Conservation (phyloP, 2,329 filamentous ascomycete genomes). For the Beauveria australis region DNA sequence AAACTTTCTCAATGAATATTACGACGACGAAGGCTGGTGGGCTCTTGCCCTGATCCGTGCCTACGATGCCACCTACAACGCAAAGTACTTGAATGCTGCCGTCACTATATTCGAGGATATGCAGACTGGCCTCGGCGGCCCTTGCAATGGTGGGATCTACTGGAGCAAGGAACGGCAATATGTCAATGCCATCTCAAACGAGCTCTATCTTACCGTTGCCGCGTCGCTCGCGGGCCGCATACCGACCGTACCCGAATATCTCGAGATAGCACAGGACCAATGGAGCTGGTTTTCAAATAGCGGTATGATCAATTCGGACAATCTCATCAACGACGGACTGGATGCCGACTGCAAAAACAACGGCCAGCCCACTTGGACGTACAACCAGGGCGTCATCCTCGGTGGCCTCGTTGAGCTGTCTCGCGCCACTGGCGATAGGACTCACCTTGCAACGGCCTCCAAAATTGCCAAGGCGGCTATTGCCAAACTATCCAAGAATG, state of each 20-base stretch:
- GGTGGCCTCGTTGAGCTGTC: constrained; percentile 46
- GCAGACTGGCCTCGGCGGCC: constrained; percentile 36
- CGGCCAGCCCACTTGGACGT: constrained; percentile 40
- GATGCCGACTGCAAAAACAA: constrained; percentile 42
- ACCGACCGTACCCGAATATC: constrained; percentile 29
- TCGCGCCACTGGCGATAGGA: constrained; percentile 32
- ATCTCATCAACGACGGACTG: constrained; percentile 48
- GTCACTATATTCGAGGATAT: constrained; percentile 49
- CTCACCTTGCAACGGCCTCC: constrained; percentile 34
- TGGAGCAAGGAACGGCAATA: constrained; percentile 45
- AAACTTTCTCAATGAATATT: constrained; percentile 44
- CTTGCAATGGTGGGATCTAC: constrained; percentile 47
- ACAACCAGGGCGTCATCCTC: constrained; percentile 52
- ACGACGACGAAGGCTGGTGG: constrained; percentile 60
- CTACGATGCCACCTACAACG: constrained; percentile 45
- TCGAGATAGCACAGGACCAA: constrained; percentile 39
- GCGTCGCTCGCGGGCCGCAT: constrained; percentile 45
- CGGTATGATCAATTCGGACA: constrained; percentile 43
- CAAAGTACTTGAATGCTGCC: constrained; percentile 45
- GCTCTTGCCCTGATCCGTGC: constrained; percentile 49
- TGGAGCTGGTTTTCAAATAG: constrained; percentile 45
- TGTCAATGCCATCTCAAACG: constrained; percentile 50
- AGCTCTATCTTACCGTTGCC: constrained; percentile 46
- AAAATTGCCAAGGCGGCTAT: constrained; percentile 47
- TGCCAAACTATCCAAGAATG: constrained; percentile 31